phyloP scores from a whole-genome alignment of 1,284 basidiomycete genomes.

The Ceratobasidium theobromae region DNA sequence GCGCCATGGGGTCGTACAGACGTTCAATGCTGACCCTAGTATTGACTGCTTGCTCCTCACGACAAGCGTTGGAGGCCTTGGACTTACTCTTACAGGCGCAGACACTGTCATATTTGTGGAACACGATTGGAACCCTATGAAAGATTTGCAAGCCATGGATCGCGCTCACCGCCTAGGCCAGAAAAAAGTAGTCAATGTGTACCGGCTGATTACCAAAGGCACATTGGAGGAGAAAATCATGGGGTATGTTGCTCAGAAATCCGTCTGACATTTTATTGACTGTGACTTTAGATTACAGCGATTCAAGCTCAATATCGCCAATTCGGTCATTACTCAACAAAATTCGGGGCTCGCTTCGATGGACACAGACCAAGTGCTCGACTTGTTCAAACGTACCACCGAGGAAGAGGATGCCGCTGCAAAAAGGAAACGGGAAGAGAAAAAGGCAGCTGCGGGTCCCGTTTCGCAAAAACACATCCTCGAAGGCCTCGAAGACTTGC shows the following conservation, averaged over 20 bases:
- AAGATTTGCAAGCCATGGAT: slow-evolving; percentile 99
- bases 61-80: slow-evolving; percentile 95
- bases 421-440: slow-evolving; percentile 61
- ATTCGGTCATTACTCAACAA: slow-evolving; percentile 96
- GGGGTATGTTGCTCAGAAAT: slow-evolving; percentile 67
- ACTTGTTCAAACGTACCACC: slow-evolving; percentile 85
- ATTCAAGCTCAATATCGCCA: slow-evolving; percentile 98
- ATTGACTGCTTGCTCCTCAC: slow-evolving; percentile 97
- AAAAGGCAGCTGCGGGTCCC: slow-evolving; percentile 57
- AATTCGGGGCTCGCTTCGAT: slow-evolving; percentile 92
- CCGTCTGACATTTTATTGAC: slow-evolving; percentile 23
- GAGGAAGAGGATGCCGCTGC: slow-evolving; percentile 67
- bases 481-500: slow-evolving; percentile 84
- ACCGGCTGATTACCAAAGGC: slow-evolving; percentile 94
- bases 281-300: slow-evolving; percentile 73
- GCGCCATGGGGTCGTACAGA: slow-evolving; percentile 94
- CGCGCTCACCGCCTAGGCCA: slow-evolving; percentile 97
- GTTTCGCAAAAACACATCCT: slow-evolving; percentile 76
- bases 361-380: slow-evolving; percentile 96
- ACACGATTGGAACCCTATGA: slow-evolving; percentile 99
- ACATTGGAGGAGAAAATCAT: slow-evolving; percentile 99
- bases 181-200: slow-evolving; percentile 99
- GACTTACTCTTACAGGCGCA: slow-evolving; percentile 94
- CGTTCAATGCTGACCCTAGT: slow-evolving; percentile 96
- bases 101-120: slow-evolving; percentile 99